Evolutionary conservation across 305 asterid genomes (phyloP).

Genomic region (Solanum hybrid): DNA sequence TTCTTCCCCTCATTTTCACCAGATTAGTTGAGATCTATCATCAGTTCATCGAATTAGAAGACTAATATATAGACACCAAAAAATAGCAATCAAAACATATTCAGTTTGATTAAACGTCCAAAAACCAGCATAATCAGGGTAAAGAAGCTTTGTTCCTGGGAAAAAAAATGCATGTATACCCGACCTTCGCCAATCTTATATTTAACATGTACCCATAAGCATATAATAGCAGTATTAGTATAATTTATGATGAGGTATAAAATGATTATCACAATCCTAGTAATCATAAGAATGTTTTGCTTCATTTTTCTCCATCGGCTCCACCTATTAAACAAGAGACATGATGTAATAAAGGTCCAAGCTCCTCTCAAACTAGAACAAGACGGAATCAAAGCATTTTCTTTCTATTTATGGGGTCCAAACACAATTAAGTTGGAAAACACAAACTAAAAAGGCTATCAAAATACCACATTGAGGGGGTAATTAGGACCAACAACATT

Average conservation of each 20-base stretch:
- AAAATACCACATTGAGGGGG: neutral
- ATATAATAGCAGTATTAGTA: neutral
- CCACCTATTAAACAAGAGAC: neutral
- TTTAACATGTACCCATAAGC: neutral
- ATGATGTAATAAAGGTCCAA: neutral
- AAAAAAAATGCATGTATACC: neutral
- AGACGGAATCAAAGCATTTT: neutral
- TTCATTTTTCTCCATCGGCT: neutral
- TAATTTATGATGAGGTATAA: neutral
- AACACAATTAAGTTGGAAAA: neutral
- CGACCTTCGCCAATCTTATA: neutral
- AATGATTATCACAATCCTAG: neutral
- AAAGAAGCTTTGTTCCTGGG: neutral
- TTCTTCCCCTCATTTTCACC: constrained; percentile 72
- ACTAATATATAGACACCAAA: neutral
- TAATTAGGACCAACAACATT: neutral
- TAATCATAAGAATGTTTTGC: neutral
- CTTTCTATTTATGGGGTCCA: neutral
- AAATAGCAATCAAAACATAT: neutral
- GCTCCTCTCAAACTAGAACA: neutral
- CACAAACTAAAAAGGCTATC: neutral
- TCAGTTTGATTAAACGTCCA: neutral
- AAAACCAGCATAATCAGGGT: neutral
- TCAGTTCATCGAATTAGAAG: neutral
- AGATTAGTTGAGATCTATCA: neutral